Base-by-base conservation (phyloP, 257 asterid species). In the Solanum medicagineum region DNA sequence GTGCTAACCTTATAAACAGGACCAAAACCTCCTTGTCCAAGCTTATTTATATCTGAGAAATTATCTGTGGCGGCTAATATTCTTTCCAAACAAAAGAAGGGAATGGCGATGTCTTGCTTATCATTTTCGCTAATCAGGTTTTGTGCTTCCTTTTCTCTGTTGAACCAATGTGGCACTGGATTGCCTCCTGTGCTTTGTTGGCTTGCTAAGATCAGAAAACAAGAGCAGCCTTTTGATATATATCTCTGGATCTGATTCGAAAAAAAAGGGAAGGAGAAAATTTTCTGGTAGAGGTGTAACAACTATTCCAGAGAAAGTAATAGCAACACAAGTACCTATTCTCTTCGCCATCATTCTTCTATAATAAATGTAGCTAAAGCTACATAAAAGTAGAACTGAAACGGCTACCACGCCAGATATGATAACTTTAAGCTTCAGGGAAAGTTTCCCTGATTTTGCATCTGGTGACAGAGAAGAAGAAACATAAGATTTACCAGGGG, bases 1-100 rank as follows among this genome's bases (percentile, higher is more conserved):
- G 2, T 54, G 10, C 83, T 77, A 26, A 85, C 87, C 87, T 81
- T 85, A 57, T 85, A 85, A 16, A 85, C 87, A 10, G 82, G 85
- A n/a, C 87, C 87, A 55, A 85, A 85, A 40, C 87, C 85, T 29
- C 87, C 87, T 68, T 40, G 87, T 71, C 87, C 87, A 36, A 85
- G 57, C 13, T 85, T 85, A 32, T 81, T 15, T 85, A 3, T 53
- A 14, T 85, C 80, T 16, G 82, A 85, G 65, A 85, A 85, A 65
- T 85, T 19, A 32, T 55, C 55, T 44, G 85, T 85, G 26, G 85
- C 85, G 12, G 59, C 82, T 81, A 86, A 2, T 70, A 70, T 51
- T 20, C 51, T 69, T 55, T 59, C 71, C 26, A 83, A 49, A 20
- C 42, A 5, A 49, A 73, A 70, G 74, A 73, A 86, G 6, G 86